Percentiles rank a stretch among this genome's conserved stretches.
phyloP scores from a whole-genome alignment of 192 early-diverging fungal genomes.

The Umbelopsis isabellina region DNA sequence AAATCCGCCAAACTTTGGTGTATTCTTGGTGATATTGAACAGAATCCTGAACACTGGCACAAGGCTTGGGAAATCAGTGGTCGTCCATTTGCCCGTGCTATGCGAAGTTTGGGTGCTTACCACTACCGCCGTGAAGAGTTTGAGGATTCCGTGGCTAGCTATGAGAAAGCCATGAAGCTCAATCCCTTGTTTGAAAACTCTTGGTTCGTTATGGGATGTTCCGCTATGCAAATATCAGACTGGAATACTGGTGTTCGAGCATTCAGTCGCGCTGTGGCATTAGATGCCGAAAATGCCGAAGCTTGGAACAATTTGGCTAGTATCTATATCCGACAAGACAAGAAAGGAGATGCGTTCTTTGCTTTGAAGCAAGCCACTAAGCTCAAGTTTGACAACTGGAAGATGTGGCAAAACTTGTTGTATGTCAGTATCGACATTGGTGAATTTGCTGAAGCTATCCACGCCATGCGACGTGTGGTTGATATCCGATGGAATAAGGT shows the following conservation, averaged over 20 bases:
- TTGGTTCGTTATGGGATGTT: conserved; percentile 97
- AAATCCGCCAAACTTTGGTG: conserved; percentile 86
- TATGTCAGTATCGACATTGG: conserved; percentile 76
- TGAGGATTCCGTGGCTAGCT: conserved; percentile 68
- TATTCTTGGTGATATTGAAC: conserved; percentile 85
- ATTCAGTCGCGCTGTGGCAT: conserved; percentile 71
- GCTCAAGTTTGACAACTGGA: conserved; percentile 79
- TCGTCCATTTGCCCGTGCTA: conserved; percentile 84
- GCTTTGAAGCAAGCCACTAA: conserved; percentile 83
- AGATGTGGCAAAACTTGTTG: conserved; percentile 95
- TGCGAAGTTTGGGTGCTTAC: conserved; percentile 90
- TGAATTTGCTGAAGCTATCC: conserved; percentile 82
- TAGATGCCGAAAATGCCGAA: conserved; percentile 87
- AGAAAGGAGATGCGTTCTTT: conserved; percentile 79
- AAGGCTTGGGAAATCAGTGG: conserved; percentile 91
- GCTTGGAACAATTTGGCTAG: conserved; percentile 97
- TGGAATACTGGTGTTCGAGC: conserved; percentile 77
- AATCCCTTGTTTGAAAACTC: conserved; percentile 95
- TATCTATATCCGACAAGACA: conserved; percentile 71
- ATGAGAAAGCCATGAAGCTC: conserved; percentile 81
- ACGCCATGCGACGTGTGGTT: conserved; percentile 80
- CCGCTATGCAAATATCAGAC: conserved; percentile 78
- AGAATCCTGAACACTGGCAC: conserved; percentile 76
- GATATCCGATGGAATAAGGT: conserved; percentile 75
- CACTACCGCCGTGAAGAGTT: conserved; percentile 73